Base-by-base conservation (phyloP, 805 yeast species). In the Brettanomyces sp. region DNA sequence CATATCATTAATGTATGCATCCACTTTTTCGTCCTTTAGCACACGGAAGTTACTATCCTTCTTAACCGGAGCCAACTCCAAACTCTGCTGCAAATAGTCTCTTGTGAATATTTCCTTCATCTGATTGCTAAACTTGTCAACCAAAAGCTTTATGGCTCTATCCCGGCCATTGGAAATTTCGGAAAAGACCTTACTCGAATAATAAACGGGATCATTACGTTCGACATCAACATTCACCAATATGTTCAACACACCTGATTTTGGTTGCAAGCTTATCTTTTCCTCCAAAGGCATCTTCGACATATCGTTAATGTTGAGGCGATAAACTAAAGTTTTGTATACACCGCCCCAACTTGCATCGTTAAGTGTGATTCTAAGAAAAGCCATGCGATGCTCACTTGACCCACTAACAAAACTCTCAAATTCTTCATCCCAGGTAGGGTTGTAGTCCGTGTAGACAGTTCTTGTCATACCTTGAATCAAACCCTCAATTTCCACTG, bases 391-490 rank as follows among this genome's bases (percentile, higher is more conserved):
- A 14, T 23, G n/a, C n/a, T 9, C 11, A 47, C 47, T 12, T 41
- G 21, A 51, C n/a, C 43, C 45, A 14, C 47, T 43, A 5, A 55
- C 49, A 36, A 49, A 47, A 3, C 51, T 48, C 59, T 88, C 95
- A 59, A 88, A 86, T 47, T 84, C 85, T 65, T 90, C 96, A 55
- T 86, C 85, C 95, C 95, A 91, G 13, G 74, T 76, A 0, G 97
- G 96, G 54, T 80, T 79, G 33, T 74, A 65, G 4, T 80, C 76
- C 45, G 76, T 76, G 30, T 71, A 68, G 4, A 85, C 68, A 0
- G 81, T 74, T 53, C 85, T 70, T 0, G 98, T 90, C 49, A 77
- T 79, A 18, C 56, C 59, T 36, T 48, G 52, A 5, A 56, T 42
- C 5, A 51, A 49, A 1, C 65, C 66, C 3, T 51, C 45, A 8